Base-by-base conservation (phyloP, 768 basidiomycete genomes). In the Lentinula raphanica region DNA sequence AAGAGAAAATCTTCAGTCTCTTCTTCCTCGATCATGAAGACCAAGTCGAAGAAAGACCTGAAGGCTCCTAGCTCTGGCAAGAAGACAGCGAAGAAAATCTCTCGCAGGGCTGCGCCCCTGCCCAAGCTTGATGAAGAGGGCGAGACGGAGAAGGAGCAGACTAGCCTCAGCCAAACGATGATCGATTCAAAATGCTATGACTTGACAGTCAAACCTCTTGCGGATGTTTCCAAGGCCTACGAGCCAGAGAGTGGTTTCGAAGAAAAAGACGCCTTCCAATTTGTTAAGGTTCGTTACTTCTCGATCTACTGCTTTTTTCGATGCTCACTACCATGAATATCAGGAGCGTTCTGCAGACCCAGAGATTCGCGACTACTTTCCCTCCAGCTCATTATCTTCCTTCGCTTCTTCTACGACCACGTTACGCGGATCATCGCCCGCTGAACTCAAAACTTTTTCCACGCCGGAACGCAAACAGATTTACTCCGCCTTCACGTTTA, bases 101-200 rank as follows among this genome's bases (percentile, higher is more conserved):
- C 76, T 38, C 80, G 79, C 56, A 79, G 76, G 50, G 63, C 79
- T n/a, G 79, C 84, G 27, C 79, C 84, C n/a, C 63, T 88, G 67
- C 84, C 86, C n/a, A 78, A 76, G 53, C 74, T 88, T 23, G 80
- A 79, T 35, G 83, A 84, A 64, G 82, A 83, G 64, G 71, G 57
- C 13, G 77, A 69, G 35, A 66, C 66, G 11, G 66, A 66, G 29
- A 40, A 59, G 23, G 65, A 71, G 62, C 59, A 59, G 54, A 67
- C 68, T 23, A 69, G 67, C 17, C 60, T 78, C 36, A 67, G 76
- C 15, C 86, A 90, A 66, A 77, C 76, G 3, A 71, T 76, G 40
- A 83, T 87, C 54, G 84, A 90, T 64, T 82, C 89, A n/a, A 81
- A 80, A 50, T 90, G 89, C 71, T 89, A 90, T 66, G 89, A 90